Base-by-base conservation (phyloP, 2,329 filamentous ascomycete genomes). In the Fusarium piperis region DNA sequence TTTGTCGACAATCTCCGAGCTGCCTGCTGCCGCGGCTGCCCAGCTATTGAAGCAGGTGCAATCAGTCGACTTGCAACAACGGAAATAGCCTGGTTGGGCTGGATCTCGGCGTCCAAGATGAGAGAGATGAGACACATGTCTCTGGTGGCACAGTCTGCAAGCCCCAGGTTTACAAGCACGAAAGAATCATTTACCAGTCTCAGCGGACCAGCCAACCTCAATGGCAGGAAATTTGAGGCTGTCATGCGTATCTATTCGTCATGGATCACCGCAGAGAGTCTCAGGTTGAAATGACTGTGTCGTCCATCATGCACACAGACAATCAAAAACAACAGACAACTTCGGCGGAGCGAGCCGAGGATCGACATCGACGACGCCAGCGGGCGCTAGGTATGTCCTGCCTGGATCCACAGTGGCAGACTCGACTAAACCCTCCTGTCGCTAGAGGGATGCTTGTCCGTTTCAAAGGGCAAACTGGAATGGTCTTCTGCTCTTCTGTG, bases 111-210 rank as follows among this genome's bases (percentile, higher is more conserved):
- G 52, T 55, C 33, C 35, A 38, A 56, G 35, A 52, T 61, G 59
- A 71, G 71, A 61, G n/a, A n/a, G n/a, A n/a, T 71, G 52, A 61
- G 55, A 65, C 64, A 64, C 64, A 71, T 69, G 68, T 61, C 56
- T 68, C 61, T 71, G 55, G 52, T 65, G 56, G 46, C 23, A 48
- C 48, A n/a, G 30, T 33, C 48, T 38, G 67, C 35, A 30, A 35
- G 26, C 46, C 20, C 13, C 20, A 46, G 52, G 18, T 20, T 56
- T 56, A 28, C 52, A 35, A n/a, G 46, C 59, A 23, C 8, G 13
- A 8, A 52, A n/a, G 26, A 38, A 26, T 32, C 23, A 55, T 26
- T 52, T 46, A 32, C 7, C 15, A 60, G 53, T 59, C 63, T 48
- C 55, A 61, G 51, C 41, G 18, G 46, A 18, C 23, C 20, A 10